Evolutionary conservation across 345 rosid genomes (phyloP).

Genomic region (Brassica nigra): DNA sequence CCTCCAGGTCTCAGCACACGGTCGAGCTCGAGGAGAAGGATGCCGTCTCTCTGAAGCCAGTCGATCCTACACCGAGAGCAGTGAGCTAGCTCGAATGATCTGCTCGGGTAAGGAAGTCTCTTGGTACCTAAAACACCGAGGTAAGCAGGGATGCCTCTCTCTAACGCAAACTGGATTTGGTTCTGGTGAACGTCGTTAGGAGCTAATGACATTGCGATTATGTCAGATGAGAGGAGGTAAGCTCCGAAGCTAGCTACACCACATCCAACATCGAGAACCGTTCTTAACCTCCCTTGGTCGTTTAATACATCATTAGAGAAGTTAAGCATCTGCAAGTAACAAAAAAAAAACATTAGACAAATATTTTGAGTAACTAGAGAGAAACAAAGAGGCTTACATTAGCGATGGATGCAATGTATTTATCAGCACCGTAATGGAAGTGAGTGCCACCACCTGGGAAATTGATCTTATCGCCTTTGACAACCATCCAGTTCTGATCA

Average conservation of each 20-base stretch:
- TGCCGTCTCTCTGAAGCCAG: constrained; percentile 99
- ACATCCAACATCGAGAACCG: constrained; percentile 97
- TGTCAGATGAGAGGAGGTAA: constrained; percentile 83
- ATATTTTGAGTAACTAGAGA: too few species aligned
- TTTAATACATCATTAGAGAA: constrained; percentile 70
- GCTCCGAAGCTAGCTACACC: constrained; percentile 99
- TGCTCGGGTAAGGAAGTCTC: constrained; percentile 98
- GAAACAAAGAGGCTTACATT: constrained; percentile 53
- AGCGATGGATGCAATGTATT: constrained; percentile 91
- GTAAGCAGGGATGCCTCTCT: constrained; percentile 98
- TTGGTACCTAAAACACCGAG: constrained; percentile 96
- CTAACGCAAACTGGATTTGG: constrained; percentile 98
- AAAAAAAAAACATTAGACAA: too few species aligned
- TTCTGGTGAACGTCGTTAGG: constrained; percentile 99
- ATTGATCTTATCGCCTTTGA: constrained; percentile 86
- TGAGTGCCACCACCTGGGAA: constrained; percentile 99
- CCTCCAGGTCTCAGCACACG: constrained; percentile 97
- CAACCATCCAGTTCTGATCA: constrained; percentile 99
- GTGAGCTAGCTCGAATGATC: constrained; percentile 96
- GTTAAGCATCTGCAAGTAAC: constrained; percentile 81
- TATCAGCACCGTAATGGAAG: constrained; percentile 98
- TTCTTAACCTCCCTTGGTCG: constrained; percentile 74
- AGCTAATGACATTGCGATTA: constrained; percentile 87
- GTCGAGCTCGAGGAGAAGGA: constrained; percentile 97
- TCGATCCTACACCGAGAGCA: constrained; percentile 98